These are phyloP conservation scores for Babesia bovis DNA, from an alignment of 169 alveolate genomes.

Conservation along the genomic window DNA sequence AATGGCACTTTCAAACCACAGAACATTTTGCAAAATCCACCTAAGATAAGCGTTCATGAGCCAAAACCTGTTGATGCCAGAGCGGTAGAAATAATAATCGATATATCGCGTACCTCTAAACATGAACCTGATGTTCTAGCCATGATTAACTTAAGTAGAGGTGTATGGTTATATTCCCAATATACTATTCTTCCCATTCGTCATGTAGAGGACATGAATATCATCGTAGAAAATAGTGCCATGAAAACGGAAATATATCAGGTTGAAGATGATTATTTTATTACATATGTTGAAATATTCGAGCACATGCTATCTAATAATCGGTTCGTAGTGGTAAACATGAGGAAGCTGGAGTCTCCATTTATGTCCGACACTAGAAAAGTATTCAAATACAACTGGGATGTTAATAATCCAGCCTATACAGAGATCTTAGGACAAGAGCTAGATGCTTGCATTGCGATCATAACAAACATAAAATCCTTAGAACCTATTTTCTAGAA, in stretches of 20 bases:
- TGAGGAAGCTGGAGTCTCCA: background rate
- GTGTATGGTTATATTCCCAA: slow-evolving; percentile 5
- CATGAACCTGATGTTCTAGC: background rate
- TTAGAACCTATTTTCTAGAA: too few relatives aligned
- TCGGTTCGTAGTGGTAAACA: background rate
- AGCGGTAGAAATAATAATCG: background rate
- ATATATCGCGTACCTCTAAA: background rate
- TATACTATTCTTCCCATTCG: background rate
- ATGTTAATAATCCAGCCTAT: too few relatives aligned
- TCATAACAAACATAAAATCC: too few relatives aligned
- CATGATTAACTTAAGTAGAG: background rate
- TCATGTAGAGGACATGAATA: background rate
- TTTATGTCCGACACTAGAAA: background rate
- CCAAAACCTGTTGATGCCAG: background rate
- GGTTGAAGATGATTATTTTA: background rate
- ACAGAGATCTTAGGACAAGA: too few relatives aligned
- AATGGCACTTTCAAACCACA: background rate
- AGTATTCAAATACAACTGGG: too few relatives aligned
- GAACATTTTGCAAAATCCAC: background rate
- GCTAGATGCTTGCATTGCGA: too few relatives aligned
- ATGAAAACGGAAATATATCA: background rate
- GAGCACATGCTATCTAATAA: background rate
- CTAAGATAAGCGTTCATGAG: background rate
- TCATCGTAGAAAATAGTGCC: background rate
- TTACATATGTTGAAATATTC: slow-evolving; percentile 5